Evolutionary conservation across 305 asterid species (phyloP).

Genomic region (Coffea humblotiana): DNA sequence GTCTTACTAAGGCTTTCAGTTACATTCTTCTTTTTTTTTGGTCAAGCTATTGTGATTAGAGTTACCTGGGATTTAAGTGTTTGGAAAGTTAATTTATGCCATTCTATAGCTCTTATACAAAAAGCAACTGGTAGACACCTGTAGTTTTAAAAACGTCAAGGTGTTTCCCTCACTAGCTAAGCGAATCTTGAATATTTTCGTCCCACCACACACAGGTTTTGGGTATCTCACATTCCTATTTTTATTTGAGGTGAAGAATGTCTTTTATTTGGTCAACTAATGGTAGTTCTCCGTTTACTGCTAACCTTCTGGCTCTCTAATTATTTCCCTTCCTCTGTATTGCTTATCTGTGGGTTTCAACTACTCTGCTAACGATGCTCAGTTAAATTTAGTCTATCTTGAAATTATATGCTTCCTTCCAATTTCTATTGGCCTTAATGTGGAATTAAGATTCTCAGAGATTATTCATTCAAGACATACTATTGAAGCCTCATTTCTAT

Average conservation of each 20-base stretch:
- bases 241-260: neutral
- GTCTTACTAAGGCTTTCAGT: neutral
- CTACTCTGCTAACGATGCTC: neutral
- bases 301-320: neutral
- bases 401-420: neutral
- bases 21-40: neutral
- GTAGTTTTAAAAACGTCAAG: neutral
- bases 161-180: neutral
- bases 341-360: neutral
- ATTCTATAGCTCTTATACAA: neutral
- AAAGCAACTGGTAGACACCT: neutral
- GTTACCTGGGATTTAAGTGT: neutral
- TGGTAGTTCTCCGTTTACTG: neutral
- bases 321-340: neutral
- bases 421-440: neutral
- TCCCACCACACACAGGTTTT: neutral
- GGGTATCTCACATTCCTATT: neutral
- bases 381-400: no score
- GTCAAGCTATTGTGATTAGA: neutral
- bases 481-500: neutral
- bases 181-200: neutral
- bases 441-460: neutral
- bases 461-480: neutral
- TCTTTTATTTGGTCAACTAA: neutral
- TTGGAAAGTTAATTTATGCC: neutral